Evolutionary conservation across 495 filamentous ascomycete genomes (phyloP).

Genomic region (Lophium mytilinum): DNA sequence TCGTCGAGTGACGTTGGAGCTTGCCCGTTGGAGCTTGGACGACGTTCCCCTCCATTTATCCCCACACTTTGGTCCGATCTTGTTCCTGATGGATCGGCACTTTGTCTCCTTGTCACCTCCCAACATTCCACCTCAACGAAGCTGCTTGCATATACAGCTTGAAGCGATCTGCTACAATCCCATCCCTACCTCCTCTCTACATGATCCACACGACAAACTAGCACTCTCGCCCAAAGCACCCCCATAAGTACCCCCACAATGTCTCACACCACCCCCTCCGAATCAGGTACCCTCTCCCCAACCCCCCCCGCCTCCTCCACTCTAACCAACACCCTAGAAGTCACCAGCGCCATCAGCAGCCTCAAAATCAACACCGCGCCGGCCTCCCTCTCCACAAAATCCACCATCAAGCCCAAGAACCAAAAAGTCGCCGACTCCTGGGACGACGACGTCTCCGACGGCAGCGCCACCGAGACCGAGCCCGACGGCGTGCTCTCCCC

Average conservation of each 20-base stretch:
- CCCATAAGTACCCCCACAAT: neutral
- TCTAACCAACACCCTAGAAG: conserved; percentile 9
- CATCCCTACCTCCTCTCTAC: too few species aligned
- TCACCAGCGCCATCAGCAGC: conserved; percentile 19
- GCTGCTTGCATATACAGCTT: too few species aligned
- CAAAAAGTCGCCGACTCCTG: conserved; percentile 65
- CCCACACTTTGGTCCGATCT: too few species aligned
- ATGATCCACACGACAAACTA: too few species aligned
- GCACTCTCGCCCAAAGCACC: neutral
- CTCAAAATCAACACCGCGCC: conserved; percentile 37
- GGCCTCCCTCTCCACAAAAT: conserved; percentile 23
- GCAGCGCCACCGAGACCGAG: conserved; percentile 39
- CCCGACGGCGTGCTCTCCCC: conserved; percentile 47
- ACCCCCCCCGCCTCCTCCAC: neutral
- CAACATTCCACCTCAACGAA: too few species aligned
- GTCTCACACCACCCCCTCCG: conserved; percentile 18
- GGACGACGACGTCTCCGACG: conserved; percentile 63
- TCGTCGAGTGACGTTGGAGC: too few species aligned
- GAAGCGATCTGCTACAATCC: too few species aligned
- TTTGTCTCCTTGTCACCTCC: too few species aligned
- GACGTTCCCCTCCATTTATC: too few species aligned
- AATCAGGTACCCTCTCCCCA: conserved; percentile 9
- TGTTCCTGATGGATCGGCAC: too few species aligned
- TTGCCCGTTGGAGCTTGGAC: too few species aligned
- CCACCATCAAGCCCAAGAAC: conserved; percentile 33